Conservation (phyloP, 1,139 yeast genomes). For the Suhomyces bokatorum region DNA sequence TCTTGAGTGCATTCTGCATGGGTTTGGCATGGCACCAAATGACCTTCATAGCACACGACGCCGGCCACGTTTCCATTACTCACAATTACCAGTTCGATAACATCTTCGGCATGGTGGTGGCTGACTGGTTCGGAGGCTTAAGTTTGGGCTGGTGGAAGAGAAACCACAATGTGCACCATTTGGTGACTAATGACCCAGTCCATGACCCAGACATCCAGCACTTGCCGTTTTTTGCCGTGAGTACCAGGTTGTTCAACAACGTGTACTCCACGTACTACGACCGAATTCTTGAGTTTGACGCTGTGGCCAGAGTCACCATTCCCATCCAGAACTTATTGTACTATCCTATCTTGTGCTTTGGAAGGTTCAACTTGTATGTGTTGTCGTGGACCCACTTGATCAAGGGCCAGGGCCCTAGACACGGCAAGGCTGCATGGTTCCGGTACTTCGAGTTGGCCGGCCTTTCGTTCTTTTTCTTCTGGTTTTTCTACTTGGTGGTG, state of each 20-base stretch:
- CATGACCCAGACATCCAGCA: constrained; percentile 96
- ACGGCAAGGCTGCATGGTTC: constrained; percentile 85
- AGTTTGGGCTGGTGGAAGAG: constrained; percentile 95
- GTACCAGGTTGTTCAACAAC: constrained; percentile 63
- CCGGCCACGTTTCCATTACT: constrained; percentile 82
- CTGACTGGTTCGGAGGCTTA: constrained; percentile 82
- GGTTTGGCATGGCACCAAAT: constrained; percentile 91
- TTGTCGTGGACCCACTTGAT: constrained; percentile 78
- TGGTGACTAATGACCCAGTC: constrained; percentile 85
- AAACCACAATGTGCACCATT: constrained; percentile 87
- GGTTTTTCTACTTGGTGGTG: constrained; percentile 74
- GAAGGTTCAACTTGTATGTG: constrained; percentile 80
- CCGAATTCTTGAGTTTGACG: constrained; percentile 64
- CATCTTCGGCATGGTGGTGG: constrained; percentile 68
- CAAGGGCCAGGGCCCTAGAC: constrained; percentile 72
- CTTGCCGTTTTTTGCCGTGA: constrained; percentile 86
- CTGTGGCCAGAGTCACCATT: constrained; percentile 55
- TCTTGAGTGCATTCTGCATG: constrained; percentile 60
- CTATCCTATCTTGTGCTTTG: constrained; percentile 79
- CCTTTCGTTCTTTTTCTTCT: constrained; percentile 63
- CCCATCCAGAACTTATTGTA: constrained; percentile 70
- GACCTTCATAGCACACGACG: constrained; percentile 86
- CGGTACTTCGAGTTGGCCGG: constrained; percentile 78
- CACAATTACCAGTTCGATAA: constrained; percentile 82
- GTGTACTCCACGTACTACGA: constrained; percentile 83